phyloP scores from a whole-genome alignment of 441 rosid species.

The Gossypium armourianum region DNA sequence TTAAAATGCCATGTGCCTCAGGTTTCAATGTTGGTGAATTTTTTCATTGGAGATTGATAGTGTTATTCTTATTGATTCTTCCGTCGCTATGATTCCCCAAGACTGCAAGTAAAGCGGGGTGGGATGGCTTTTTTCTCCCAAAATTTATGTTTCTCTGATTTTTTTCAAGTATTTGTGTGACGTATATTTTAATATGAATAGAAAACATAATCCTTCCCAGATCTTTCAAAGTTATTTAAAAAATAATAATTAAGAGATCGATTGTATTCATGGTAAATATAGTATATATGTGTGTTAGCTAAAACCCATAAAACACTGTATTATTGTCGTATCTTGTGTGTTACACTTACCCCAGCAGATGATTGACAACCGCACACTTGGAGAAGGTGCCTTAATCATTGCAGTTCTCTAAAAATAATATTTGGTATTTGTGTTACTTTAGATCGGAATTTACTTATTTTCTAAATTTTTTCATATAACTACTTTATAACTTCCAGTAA shows the following conservation, averaged over 20 bases:
- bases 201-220: too few relatives aligned
- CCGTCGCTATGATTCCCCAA: background rate
- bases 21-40: background rate
- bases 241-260: too few relatives aligned
- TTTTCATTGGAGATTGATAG: background rate
- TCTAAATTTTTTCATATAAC: too few relatives aligned
- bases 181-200: too few relatives aligned
- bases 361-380: background rate
- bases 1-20: background rate
- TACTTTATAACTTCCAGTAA: too few relatives aligned
- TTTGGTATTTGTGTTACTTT: too few relatives aligned
- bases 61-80: background rate
- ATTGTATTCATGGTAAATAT: too few relatives aligned
- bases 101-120: background rate
- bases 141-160: background rate
- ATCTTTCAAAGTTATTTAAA: too few relatives aligned
- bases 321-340: background rate
- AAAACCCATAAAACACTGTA: background rate
- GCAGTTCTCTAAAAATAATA: background rate
- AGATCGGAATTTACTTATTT: too few relatives aligned
- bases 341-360: background rate
- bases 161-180: background rate
- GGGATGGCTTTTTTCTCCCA: background rate
- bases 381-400: background rate
- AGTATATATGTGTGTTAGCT: background rate